Conservation (phyloP, 352 stramenopile species). For the Phytophthora capsici region DNA sequence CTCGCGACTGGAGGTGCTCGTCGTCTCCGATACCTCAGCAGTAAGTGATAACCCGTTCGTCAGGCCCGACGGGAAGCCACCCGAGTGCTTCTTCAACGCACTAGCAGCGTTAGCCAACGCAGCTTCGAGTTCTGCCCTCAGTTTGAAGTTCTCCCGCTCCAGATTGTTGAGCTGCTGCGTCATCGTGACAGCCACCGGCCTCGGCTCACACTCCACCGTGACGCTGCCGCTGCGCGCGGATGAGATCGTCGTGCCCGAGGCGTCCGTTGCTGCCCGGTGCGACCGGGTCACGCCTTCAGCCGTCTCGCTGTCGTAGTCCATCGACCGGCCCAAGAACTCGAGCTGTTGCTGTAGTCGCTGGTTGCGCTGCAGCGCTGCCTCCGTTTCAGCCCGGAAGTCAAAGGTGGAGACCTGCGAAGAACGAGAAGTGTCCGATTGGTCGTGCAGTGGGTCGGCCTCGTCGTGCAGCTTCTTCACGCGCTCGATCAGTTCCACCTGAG, state of each 20-base stretch:
- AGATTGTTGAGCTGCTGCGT: slow-evolving; percentile 78
- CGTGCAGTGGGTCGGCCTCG: slow-evolving; percentile 46
- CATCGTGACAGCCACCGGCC: slow-evolving; percentile 61
- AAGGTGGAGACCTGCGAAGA: slow-evolving; percentile 32
- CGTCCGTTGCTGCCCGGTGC: slow-evolving; percentile 50
- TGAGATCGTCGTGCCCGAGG: slow-evolving; percentile 51
- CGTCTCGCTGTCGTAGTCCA: slow-evolving; percentile 51
- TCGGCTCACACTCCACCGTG: slow-evolving; percentile 30
- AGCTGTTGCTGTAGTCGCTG: slow-evolving; percentile 68
- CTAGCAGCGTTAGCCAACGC: slow-evolving; percentile 36
- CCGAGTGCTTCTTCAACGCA: slow-evolving; percentile 50
- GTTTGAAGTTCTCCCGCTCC: slow-evolving; percentile 76
- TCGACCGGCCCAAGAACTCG: slow-evolving; percentile 60
- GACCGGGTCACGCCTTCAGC: slow-evolving; percentile 14
- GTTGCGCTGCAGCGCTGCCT: slow-evolving; percentile 67
- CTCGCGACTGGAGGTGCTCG: slow-evolving; percentile 52
- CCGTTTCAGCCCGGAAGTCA: slow-evolving; percentile 62
- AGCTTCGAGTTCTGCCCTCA: slow-evolving; percentile 62
- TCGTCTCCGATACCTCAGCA: slow-evolving; percentile 53
- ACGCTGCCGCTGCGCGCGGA: slow-evolving; percentile 31
- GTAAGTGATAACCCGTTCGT: slow-evolving; percentile 34
- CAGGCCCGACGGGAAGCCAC: slow-evolving; percentile 28
- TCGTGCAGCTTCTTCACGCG: slow-evolving; percentile 72
- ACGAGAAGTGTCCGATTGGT: slow-evolving; percentile 27
- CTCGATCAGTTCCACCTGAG: slow-evolving; percentile 78